phyloP scores from a whole-genome alignment of 441 rosid genomes.

The Pelargonium exstipulatum region DNA sequence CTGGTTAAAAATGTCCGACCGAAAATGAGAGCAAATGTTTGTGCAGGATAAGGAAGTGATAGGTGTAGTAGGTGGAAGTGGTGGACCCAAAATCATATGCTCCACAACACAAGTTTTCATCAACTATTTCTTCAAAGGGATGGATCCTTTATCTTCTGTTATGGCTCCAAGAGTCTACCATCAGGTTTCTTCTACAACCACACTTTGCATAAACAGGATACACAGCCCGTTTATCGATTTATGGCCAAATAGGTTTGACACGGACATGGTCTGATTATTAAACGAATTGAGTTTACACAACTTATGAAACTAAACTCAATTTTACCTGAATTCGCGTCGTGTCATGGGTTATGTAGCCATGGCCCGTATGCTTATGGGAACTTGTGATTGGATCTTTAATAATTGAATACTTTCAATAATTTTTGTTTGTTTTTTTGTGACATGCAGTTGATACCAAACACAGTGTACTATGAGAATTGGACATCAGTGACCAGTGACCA shows the following conservation, averaged over 20 bases:
- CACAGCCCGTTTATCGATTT: neutral
- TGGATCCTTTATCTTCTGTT: slow-evolving; percentile 54
- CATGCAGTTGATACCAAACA: slow-evolving; percentile 48
- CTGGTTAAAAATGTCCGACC: neutral
- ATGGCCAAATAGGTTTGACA: too few species aligned
- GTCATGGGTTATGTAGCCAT: neutral
- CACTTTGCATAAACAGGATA: neutral
- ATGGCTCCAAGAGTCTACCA: slow-evolving; percentile 56
- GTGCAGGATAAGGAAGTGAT: slow-evolving; percentile 41
- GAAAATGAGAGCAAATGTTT: neutral
- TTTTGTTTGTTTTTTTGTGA: neutral
- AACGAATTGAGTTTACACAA: too few species aligned
- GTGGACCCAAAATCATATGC: slow-evolving; percentile 48
- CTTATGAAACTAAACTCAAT: neutral
- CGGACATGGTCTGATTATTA: too few species aligned
- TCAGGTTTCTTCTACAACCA: slow-evolving; percentile 29
- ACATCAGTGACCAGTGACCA: slow-evolving; percentile 37
- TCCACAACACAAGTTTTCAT: slow-evolving; percentile 46
- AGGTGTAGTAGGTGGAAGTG: slow-evolving; percentile 57
- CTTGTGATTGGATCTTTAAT: neutral
- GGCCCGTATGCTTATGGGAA: too few species aligned
- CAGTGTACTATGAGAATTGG: slow-evolving; percentile 44
- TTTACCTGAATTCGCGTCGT: neutral
- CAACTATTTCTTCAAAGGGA: slow-evolving; percentile 43
- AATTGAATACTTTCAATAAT: neutral